Base-by-base conservation (phyloP, 495 filamentous ascomycete genomes). In the Opeltia flavorubescens region DNA sequence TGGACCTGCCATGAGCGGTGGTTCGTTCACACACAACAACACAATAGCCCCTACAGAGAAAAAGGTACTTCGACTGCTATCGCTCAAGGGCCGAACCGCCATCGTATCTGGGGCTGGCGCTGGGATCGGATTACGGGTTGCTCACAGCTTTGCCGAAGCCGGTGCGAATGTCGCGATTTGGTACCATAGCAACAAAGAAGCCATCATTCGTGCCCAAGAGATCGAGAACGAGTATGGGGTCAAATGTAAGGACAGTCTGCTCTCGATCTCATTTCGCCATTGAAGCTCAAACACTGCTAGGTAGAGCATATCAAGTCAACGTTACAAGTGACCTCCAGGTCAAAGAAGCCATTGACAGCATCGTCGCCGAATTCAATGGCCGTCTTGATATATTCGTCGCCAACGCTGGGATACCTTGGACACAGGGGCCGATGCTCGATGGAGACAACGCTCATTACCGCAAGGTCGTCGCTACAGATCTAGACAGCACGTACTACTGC, bases 111-210 rank as follows among this genome's bases (percentile, higher is more conserved):
- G 87, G 27, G 83, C 84, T 20, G 84, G 74, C 24, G 80, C 82
- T 18, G 86, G 87, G 45, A 94, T 94, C 54, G 87, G 88, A 27
- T 66, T 84, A 4, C 74, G 75, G 7, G 76, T 91, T 17, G 84
- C 83, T n/a, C 68, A 87, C 30, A 83, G 72, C 17, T 62, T 81
- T 24, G 86, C 86, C 8, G 88, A 94, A 57, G 80, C 84, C 20
- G 88, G 87, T 30, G 86, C 87, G 29, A 86, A 94, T 52, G 82
- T 94, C 34, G 86, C 83, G 3, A 77, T 94, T 26, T 89, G 83
- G 80, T 94, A 87, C 55, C 86, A 86, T 57, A 76, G 69, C 59
- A 88, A 91, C 65, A 71, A 74, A 55, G 78, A 82, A 51, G 79
- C 81, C 6, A 49, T 78, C 33, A 73, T 80, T 36, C 68, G 77